Evolutionary conservation across 441 rosid genomes (phyloP), one percentile per base, ranked within the genome.

Genomic region (Syzygium syzygioides): DNA sequence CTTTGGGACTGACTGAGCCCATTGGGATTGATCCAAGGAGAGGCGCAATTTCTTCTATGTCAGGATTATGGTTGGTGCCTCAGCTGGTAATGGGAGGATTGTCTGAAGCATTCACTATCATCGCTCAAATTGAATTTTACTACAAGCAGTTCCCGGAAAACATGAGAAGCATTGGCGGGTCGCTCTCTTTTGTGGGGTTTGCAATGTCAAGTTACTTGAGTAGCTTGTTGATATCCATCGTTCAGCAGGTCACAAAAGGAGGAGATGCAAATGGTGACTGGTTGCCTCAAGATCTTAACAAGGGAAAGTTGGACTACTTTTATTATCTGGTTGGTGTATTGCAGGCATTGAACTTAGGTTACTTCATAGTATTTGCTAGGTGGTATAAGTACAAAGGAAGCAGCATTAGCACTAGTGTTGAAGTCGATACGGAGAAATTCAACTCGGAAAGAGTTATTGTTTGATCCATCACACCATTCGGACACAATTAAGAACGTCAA

Each of bases 131-230:
- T 52, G 98, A 96, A 88, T 94, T 95, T 68, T 94, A 92, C 91
- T 95, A 96, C 92, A 93, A 94, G 91, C 95, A 95, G 89, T 95
- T 95, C 88, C 97, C 97, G 0, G 97, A 94, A 87, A 94, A 94
- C 91, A 93, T 94, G 96, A 91, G 95, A 90, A 96, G 97, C 88
- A 88, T 94, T 20, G 97, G 93, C 0, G 96, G 95, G 17, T 92
- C 98, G 19, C 84, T 95, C 86, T 34, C 92, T 3, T 94, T 90
- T 55, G 91, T 94, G n/a, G 94, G 95, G 8, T 13, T 92, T 3
- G 98, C 94, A 41, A 19, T 86, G 20, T 91, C 97, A 3, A 94
- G 90, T 85, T 95, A 94, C 60, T 89, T 94, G 19, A 92, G 93
- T 87, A 90, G 91, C 80, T 90, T 94, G 32, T 80, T 94, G 92